Percentiles rank a stretch among this genome's conserved stretches.
Evolutionary conservation across 345 rosid genomes (phyloP).

Genomic region (Angophora floribunda): DNA sequence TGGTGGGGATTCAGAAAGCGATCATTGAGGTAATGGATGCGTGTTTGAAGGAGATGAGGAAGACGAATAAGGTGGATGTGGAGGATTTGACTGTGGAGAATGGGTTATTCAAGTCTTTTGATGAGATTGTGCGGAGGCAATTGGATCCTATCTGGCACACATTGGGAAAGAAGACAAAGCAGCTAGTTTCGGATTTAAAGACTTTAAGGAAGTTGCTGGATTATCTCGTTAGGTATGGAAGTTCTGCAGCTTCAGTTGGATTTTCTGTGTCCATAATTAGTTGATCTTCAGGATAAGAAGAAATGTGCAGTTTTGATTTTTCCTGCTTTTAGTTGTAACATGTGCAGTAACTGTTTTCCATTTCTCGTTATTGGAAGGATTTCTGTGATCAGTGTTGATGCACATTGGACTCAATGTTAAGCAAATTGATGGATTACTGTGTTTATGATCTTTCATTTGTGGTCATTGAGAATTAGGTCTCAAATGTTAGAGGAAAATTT

Average conservation of each 20-base stretch:
- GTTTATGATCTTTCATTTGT: neutral
- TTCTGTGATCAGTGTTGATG: neutral
- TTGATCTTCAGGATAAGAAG: neutral
- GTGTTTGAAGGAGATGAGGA: conserved; percentile 94
- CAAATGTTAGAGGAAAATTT: neutral
- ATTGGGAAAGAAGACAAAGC: conserved; percentile 88
- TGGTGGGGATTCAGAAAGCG: conserved; percentile 89
- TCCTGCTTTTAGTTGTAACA: neutral
- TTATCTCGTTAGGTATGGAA: conserved; percentile 81
- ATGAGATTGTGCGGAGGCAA: conserved; percentile 93
- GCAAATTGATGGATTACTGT: neutral
- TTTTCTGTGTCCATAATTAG: neutral
- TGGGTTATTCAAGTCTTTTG: conserved; percentile 95
- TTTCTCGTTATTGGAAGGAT: neutral
- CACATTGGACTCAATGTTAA: neutral
- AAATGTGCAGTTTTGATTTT: neutral
- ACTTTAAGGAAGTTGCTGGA: conserved; percentile 91
- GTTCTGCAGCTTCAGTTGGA: neutral
- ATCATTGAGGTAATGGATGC: conserved; percentile 88
- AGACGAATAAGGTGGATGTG: conserved; percentile 90
- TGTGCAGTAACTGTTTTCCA: neutral
- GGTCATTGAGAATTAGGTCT: neutral
- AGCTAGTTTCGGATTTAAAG: conserved; percentile 96
- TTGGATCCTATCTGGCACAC: conserved; percentile 98
- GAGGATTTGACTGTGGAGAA: conserved; percentile 96